Conservation (phyloP, 1,139 yeast genomes). For the Magnusiomyces tetraspermus region DNA sequence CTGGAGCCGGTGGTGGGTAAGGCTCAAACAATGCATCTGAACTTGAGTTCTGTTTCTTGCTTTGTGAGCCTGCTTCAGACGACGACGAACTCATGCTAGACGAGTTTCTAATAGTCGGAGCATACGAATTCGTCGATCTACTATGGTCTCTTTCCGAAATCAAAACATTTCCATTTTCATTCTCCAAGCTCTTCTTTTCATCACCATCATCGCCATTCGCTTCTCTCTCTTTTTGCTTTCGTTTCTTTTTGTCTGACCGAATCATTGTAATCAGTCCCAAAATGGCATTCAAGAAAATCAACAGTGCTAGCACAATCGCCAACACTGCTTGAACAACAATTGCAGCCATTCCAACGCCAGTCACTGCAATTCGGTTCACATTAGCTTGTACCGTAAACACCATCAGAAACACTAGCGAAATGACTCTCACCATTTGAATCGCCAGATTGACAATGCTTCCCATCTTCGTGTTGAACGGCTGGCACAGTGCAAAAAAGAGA, state of each 20-base stretch:
- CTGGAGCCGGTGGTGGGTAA: no score
- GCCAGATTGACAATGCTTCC: constrained; percentile 28
- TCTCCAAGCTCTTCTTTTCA: background rate
- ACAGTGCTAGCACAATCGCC: constrained; percentile 21
- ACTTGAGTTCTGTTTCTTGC: no score
- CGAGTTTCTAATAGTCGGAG: no score
- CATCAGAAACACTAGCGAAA: constrained; percentile 25
- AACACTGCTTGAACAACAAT: constrained; percentile 27
- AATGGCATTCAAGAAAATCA: constrained; percentile 19
- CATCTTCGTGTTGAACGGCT: constrained; percentile 29
- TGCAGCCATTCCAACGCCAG: constrained; percentile 28
- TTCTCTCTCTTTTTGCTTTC: background rate
- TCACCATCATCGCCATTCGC: background rate
- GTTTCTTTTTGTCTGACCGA: constrained; percentile 3
- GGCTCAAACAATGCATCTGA: no score
- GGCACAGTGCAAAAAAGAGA: constrained; percentile 17
- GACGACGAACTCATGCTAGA: no score
- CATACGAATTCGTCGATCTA: no score
- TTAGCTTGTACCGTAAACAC: constrained; percentile 28
- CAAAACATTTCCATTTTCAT: background rate
- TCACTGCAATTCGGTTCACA: constrained; percentile 22
- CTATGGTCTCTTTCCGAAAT: no score
- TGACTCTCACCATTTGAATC: constrained; percentile 26
- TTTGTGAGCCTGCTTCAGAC: no score
- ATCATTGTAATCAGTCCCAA: constrained; percentile 8